Base-by-base conservation (phyloP, 176 grass and related monocot species). In the Eragrostis nindensis region DNA sequence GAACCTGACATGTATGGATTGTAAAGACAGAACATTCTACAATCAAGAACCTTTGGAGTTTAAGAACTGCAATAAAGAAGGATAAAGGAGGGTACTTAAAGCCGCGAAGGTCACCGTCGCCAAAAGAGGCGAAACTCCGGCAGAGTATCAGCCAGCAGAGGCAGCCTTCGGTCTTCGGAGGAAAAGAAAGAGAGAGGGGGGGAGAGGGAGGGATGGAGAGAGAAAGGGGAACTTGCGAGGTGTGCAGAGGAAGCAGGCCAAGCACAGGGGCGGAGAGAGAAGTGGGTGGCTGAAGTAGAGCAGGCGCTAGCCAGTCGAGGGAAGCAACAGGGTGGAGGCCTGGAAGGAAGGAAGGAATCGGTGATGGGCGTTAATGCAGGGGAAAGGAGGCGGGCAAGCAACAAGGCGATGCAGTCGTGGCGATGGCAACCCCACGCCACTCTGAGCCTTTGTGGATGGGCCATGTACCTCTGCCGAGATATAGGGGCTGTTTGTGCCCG, bases 241-340 rank as follows among this genome's bases (percentile, higher is more conserved):
- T 64, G 44, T 71, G 81, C 14, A 70, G 74, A 79, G 59, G 70
- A 61, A 65, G 73, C 32, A 77, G 64, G 71, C n/a, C 61, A 68
- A 62, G 40, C 14, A 55, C 48, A 70, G 15, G 21, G 40, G n/a
- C n/a, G 67, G 39, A 40, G 85, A 32, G 8, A 11, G 49, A 7
- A 27, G 69, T 74, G 69, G 59, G 76, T 56, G 19, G 76, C 56
- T 76, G 76, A 24, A 46, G 24, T 29, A 46, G 78, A 55, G 47
- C 40, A 67, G 63, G 63, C 77, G 74, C 74, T 47, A 47, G 41
- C 24, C 54, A 42, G 54, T 56, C 46, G 47, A 42, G 69, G 42
- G 4, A 71, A n/a, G 62, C 46, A 52, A 22, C 59, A 79, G 13
- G 17, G 27, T 53, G 45, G 8, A 36, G 4, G 32, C 32, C 32